These are phyloP conservation scores for Penicillium sp. DNA, from an alignment of 2,329 filamentous ascomycete genomes.

Conservation along the genomic window DNA sequence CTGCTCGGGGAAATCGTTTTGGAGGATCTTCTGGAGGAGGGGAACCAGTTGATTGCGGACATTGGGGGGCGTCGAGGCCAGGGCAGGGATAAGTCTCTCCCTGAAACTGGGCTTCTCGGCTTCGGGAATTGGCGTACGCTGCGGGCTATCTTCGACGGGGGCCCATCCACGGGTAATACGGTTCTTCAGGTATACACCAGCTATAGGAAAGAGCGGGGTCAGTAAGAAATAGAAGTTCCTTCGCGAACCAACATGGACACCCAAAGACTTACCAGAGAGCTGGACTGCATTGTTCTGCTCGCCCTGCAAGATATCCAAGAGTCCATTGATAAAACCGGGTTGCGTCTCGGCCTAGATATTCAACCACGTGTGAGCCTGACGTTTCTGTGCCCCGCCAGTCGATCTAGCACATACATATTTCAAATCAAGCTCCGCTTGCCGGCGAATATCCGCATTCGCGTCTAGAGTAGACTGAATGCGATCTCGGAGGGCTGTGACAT, in stretches of 20 bases:
- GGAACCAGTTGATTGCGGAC: slow-evolving; percentile 92
- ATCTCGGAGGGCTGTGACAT: slow-evolving; percentile 60
- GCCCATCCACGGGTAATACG: slow-evolving; percentile 91
- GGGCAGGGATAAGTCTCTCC: slow-evolving; percentile 82
- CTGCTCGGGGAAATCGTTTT: slow-evolving; percentile 89
- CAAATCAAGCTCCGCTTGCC: slow-evolving; percentile 63
- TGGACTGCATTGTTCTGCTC: slow-evolving; percentile 84
- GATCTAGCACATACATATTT: slow-evolving; percentile 56
- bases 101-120: slow-evolving; percentile 85
- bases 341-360: slow-evolving; percentile 76
- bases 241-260: background rate
- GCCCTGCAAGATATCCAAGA: slow-evolving; percentile 84
- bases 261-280: slow-evolving; percentile 71
- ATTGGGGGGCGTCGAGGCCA: slow-evolving; percentile 75
- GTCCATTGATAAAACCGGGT: slow-evolving; percentile 83
- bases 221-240: slow-evolving; percentile 11
- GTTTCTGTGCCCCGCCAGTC: slow-evolving; percentile 13
- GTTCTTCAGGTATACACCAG: slow-evolving; percentile 97
- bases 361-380: slow-evolving; percentile 21
- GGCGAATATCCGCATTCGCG: slow-evolving; percentile 60
- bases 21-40: slow-evolving; percentile 90
- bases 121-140: slow-evolving; percentile 75
- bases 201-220: slow-evolving; percentile 50
- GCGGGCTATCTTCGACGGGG: slow-evolving; percentile 69
- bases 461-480: slow-evolving; percentile 65